Evolutionary conservation across 805 yeast genomes (phyloP).

Genomic region (Metschnikowia cubensis): DNA sequence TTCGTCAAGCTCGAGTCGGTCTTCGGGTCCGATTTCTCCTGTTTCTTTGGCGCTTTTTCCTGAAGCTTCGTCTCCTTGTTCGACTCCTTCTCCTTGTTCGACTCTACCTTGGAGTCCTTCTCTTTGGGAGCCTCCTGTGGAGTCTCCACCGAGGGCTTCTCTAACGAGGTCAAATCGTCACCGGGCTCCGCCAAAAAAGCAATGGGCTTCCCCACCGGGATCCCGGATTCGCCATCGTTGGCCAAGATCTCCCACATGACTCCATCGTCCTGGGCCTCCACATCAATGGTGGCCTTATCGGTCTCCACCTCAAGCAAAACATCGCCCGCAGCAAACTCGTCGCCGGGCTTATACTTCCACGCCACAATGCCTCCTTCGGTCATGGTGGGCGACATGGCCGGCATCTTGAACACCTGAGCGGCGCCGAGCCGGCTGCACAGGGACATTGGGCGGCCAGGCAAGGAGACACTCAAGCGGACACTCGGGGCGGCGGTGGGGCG

Average conservation of each 20-base stretch:
- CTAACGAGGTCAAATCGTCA: constrained; percentile 69
- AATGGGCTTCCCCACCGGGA: constrained; percentile 85
- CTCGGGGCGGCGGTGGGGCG: constrained; percentile 14
- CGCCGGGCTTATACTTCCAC: constrained; percentile 79
- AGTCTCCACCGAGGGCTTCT: constrained; percentile 46
- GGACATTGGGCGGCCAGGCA: constrained; percentile 29
- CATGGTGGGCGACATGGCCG: constrained; percentile 99
- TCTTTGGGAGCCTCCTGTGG: constrained; percentile 12
- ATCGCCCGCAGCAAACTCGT: constrained; percentile 76
- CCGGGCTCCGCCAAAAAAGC: constrained; percentile 86
- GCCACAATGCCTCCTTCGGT: constrained; percentile 87
- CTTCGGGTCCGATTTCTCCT: neutral
- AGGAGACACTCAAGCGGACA: no score
- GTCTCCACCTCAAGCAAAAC: constrained; percentile 79
- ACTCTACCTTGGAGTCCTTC: constrained; percentile 3
- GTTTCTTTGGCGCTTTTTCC: no score
- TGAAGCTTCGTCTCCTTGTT: neutral
- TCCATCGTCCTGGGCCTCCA: constrained; percentile 92
- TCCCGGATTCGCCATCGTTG: constrained; percentile 73
- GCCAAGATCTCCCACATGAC: constrained; percentile 67
- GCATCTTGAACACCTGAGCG: constrained; percentile 72
- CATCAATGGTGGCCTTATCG: constrained; percentile 79
- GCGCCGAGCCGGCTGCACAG: constrained; percentile 22
- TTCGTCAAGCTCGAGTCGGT: neutral
- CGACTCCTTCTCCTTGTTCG: constrained; percentile 9